These are phyloP conservation scores for Irpex sp. DNA, from an alignment of 1,284 basidiomycete species.

Conservation along the genomic window DNA sequence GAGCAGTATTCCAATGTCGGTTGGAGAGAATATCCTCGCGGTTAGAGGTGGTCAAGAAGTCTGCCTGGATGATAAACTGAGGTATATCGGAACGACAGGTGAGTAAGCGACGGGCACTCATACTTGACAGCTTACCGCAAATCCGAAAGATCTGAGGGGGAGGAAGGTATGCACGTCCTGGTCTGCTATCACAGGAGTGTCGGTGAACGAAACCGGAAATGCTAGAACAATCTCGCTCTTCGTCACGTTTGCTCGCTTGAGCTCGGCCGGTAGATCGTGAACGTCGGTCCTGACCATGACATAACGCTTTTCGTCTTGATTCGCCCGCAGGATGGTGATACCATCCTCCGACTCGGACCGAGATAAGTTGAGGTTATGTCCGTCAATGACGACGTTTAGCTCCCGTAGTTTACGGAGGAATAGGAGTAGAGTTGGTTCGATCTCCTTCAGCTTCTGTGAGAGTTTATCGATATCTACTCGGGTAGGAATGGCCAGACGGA, in stretches of 20 bases:
- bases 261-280: neutral
- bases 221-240: neutral
- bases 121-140: neutral
- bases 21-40: slow-evolving; percentile 18
- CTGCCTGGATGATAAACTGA: slow-evolving; percentile 24
- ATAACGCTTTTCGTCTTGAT: neutral
- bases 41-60: slow-evolving; percentile 22
- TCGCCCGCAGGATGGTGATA: neutral
- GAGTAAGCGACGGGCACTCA: no score
- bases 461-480: neutral
- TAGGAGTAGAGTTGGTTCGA: neutral
- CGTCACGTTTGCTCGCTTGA: neutral
- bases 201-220: neutral
- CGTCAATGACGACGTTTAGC: neutral
- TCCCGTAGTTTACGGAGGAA: neutral
- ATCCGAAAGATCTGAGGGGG: slow-evolving; percentile 1
- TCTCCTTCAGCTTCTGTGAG: neutral
- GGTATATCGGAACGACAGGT: neutral
- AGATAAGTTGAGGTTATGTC: neutral
- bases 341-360: neutral
- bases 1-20: neutral
- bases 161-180: slow-evolving; percentile 7
- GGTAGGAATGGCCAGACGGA: neutral
- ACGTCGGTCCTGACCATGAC: neutral
- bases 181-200: neutral